Conservation (phyloP, 2,329 filamentous ascomycete genomes). For the Aureobasidium sp. region DNA sequence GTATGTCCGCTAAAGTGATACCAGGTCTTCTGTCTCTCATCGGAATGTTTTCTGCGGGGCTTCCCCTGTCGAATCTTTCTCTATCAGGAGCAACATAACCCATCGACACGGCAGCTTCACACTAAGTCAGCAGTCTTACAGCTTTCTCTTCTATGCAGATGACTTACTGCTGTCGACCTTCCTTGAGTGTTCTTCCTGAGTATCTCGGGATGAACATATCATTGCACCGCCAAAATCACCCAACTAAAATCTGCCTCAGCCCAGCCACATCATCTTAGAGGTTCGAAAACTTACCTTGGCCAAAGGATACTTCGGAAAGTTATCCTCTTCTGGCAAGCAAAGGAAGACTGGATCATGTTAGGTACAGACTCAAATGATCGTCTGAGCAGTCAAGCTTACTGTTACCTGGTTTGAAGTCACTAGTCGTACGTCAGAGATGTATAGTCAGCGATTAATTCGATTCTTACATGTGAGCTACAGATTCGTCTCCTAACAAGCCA, state of each 20-base stretch:
- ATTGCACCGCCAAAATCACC: conserved; percentile 6
- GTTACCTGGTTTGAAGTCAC: conserved; percentile 8
- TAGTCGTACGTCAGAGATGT: background rate
- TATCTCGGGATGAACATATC: background rate
- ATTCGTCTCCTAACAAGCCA: background rate
- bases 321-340: background rate
- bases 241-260: background rate
- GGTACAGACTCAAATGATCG: background rate
- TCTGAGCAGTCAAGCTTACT: background rate
- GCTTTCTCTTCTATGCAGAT: background rate
- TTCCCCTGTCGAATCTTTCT: background rate
- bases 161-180: background rate
- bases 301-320: background rate
- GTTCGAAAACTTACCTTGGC: background rate
- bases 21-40: background rate
- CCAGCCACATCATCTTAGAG: background rate
- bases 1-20: background rate
- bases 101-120: background rate
- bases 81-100: background rate
- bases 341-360: background rate
- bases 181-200: background rate
- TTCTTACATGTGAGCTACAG: background rate
- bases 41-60: background rate
- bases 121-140: background rate
- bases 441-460: too few relatives aligned